Base-by-base conservation (phyloP, 2,329 filamentous ascomycete genomes). In the Fusarium mundagurra region DNA sequence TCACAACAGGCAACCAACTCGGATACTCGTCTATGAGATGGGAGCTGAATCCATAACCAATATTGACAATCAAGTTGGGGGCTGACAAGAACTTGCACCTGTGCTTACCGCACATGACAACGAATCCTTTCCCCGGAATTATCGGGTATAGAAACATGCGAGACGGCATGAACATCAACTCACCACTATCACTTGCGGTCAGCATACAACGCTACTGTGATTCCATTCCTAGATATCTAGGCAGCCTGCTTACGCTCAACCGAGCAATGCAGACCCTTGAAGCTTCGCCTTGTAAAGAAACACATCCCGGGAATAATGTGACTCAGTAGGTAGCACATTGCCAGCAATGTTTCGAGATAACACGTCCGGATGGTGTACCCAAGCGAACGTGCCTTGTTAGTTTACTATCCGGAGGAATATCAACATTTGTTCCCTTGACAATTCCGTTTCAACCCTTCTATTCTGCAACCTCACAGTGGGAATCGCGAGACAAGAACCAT, bases 291-390 rank as follows among this genome's bases (percentile, higher is more conserved):
- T n/a, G 33, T 11, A 31, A 60, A 51, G 51, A 61, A 44, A 29
- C 66, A 41, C 33, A 72, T 58, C 51, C 50, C 33, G 34, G 63
- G 36, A 57, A 58, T 44, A 69, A 72, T 69, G 31, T 48, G 47
- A 59, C 72, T 58, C 54, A 61, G 24, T 39, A 68, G 44, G 67
- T 51, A 34, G 53, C 60, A 61, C 36, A 39, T 63, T 59, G 36
- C 39, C 38, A 36, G 43, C 45, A 22, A 33, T n/a, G 29, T 53
- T 44, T 50, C 27, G 48, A 53, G 72, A 74, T 61, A 72, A 50
- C 51, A 60, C 39, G n/a, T 38, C 44, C 57, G 71, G 68, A 50
- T 63, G 44, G 39, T 47, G 68, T 72, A 72, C 64, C 69, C 71
- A 59, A 59, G 68, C 45, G 38, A 53, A 59, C 29, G 33, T 44